Base-by-base conservation (phyloP, 2,329 filamentous ascomycete genomes). In the Sclerotinia nivalis region DNA sequence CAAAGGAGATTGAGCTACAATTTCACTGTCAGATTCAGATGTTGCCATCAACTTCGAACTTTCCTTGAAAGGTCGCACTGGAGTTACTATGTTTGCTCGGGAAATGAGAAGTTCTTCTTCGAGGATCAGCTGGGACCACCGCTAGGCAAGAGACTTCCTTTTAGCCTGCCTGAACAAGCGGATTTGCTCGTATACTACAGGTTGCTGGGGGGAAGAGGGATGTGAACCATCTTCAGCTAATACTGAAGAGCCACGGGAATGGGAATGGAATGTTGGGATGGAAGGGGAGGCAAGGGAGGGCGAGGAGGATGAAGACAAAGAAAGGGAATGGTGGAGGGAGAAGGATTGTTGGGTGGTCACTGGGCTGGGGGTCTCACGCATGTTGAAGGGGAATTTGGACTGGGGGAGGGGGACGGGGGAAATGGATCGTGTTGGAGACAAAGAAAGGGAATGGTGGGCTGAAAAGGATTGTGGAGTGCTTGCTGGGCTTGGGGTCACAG, bases 21-120 rank as follows among this genome's bases (percentile, higher is more conserved):
- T 25, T 64, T 64, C 60, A 50, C 31, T n/a, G 8, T n/a, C 60
- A 64, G 60, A 64, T 49, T 64, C 60, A 20, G 61, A 64, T 52
- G 61, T 28, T 20, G 15, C 34, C 31, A 64, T 52, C 55, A 58
- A 43, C 40, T 43, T 40, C 47, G 31, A 50, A 40, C 22, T 52
- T 52, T 40, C 22, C 1, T 18, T 40, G 22, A 40, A 64, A 52
- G n/a, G 47, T 52, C 61, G 47, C 31, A 52, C 61, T 64, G 61
- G 61, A 13, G 47, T 52, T 49, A 64, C n/a, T 37, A 64, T 40
- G n/a, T 64, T 25, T 49, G 61, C 31, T 64, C 47, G 22, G 6
- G 47, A 25, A 15, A 40, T 25, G 22, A 64, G 22, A 4, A 40
- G 2, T 40, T 37, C 47, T n/a, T 64, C 61, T 52, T 64, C 47